A percentile compares a stretch with the other conserved stretches of the same genome.
Evolutionary conservation across 495 filamentous ascomycete genomes (phyloP).

Genomic region (Penicillium argentinense): DNA sequence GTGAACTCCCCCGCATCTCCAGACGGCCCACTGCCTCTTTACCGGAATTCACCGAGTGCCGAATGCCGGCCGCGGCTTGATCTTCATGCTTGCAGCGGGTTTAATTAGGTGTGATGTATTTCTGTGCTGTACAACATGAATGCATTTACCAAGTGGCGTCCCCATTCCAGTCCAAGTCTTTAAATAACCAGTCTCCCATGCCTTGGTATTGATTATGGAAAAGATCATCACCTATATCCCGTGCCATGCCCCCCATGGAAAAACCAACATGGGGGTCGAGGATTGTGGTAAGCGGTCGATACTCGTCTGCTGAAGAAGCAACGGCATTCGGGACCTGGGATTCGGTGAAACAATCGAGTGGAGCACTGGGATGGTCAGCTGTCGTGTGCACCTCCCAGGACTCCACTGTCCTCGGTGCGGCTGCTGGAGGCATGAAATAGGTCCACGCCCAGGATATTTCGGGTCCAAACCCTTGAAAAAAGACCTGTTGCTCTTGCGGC

Average conservation of each 20-base stretch:
- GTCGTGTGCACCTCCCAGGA: neutral
- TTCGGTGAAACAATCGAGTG: constrained; percentile 3
- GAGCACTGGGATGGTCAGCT: neutral
- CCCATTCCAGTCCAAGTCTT: constrained; percentile 15
- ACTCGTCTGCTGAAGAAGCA: constrained; percentile 7
- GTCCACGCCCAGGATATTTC: constrained; percentile 20
- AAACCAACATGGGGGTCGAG: constrained; percentile 15
- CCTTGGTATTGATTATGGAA: constrained; percentile 23
- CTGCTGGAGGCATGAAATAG: constrained; percentile 3
- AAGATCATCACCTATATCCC: neutral
- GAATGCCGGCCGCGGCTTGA: constrained; percentile 3
- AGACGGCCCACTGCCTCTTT: constrained; percentile 5
- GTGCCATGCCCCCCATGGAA: constrained; percentile 10
- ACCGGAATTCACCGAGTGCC: constrained; percentile 23
- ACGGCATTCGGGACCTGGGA: neutral
- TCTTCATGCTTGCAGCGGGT: neutral
- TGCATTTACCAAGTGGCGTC: constrained; percentile 7
- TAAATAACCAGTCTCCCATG: constrained; percentile 22
- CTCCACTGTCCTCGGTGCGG: neutral
- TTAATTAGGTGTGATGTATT: neutral
- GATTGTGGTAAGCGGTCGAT: constrained; percentile 16
- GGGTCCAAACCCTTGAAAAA: constrained; percentile 12
- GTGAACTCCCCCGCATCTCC: constrained; percentile 18
- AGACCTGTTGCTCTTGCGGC: constrained; percentile 10
- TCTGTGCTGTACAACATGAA: neutral